Conservation (phyloP, 257 asterid genomes). For the Ocimum tenuiflorum region DNA sequence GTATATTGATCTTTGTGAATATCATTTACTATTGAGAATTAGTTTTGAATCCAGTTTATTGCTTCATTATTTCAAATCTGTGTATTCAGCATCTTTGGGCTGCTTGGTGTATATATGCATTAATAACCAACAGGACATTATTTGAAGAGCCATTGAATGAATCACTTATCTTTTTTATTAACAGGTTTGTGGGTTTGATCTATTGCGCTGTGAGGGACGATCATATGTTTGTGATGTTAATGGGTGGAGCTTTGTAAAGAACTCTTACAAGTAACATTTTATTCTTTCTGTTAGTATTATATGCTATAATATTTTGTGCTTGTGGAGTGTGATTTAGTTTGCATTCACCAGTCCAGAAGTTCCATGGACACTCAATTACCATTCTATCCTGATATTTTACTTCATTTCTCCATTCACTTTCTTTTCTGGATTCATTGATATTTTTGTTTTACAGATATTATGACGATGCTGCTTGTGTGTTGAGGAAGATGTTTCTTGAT, state of each 20-base stretch:
- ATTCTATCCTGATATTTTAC: not conserved
- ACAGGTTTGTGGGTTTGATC: conserved; percentile 99
- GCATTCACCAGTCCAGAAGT: conserved; percentile 2
- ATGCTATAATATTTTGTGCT: conserved; percentile 4
- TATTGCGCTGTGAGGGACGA: conserved; percentile 89
- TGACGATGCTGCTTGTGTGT: conserved; percentile 93
- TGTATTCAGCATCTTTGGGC: not conserved
- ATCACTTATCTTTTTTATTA: conserved; percentile 10
- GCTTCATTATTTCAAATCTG: not conserved
- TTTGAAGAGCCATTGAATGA: not conserved
- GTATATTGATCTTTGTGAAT: not conserved
- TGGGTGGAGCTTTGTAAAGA: conserved; percentile 98
- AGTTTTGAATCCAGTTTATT: not conserved
- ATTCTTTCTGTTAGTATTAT: not conserved
- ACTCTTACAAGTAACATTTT: conserved; percentile 67
- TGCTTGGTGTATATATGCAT: not conserved
- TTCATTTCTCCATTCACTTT: not conserved
- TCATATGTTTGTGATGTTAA: conserved; percentile 97
- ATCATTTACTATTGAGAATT: not conserved
- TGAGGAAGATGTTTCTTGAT: conserved; percentile 94
- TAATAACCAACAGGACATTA: not conserved
- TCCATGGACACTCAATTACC: not conserved
- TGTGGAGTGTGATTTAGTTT: conserved; percentile 11
- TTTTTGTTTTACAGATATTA: conserved; percentile 51
- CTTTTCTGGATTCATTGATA: not conserved